phyloP scores from a whole-genome alignment of 768 basidiomycete species.

The Termitomyces sp. region DNA sequence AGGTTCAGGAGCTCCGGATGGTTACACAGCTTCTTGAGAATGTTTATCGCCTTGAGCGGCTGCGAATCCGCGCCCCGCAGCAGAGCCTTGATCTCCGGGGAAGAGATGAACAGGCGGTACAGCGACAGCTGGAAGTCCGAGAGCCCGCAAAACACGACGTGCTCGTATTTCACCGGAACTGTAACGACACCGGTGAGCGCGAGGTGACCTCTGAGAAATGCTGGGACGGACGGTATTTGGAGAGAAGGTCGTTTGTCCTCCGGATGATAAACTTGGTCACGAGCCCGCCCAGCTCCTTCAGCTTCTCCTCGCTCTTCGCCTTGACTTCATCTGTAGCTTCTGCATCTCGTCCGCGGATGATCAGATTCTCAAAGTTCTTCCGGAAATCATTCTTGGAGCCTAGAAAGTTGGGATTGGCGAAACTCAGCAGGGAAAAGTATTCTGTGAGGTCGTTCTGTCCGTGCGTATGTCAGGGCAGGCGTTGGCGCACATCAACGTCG shows the following conservation, averaged over 20 bases:
- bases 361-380: conserved; percentile 91
- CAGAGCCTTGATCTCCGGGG: conserved; percentile 87
- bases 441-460: conserved; percentile 86
- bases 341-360: conserved; percentile 87
- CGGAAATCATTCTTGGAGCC: conserved; percentile 88
- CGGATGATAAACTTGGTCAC: conserved; percentile 95
- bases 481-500: conserved; percentile 1
- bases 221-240: conserved; percentile 78
- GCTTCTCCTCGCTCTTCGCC: conserved; percentile 80
- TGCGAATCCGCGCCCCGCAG: conserved; percentile 86
- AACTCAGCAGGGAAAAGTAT: conserved; percentile 90
- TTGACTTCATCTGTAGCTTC: conserved; percentile 76
- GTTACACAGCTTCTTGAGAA: conserved; percentile 93
- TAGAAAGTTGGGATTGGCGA: conserved; percentile 87
- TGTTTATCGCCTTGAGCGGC: conserved; percentile 93
- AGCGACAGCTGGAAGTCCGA: conserved; percentile 80
- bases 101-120: conserved; percentile 87
- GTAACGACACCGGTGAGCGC: conserved; percentile 5
- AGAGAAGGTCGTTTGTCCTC: conserved; percentile 88
- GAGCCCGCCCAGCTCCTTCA: conserved; percentile 83
- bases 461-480: neutral
- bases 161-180: conserved; percentile 99
- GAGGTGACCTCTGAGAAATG: neutral
- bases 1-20: conserved; percentile 88
- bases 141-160: conserved; percentile 89